Base-by-base conservation (phyloP, 345 rosid genomes). In the Melastoma malabathricum region DNA sequence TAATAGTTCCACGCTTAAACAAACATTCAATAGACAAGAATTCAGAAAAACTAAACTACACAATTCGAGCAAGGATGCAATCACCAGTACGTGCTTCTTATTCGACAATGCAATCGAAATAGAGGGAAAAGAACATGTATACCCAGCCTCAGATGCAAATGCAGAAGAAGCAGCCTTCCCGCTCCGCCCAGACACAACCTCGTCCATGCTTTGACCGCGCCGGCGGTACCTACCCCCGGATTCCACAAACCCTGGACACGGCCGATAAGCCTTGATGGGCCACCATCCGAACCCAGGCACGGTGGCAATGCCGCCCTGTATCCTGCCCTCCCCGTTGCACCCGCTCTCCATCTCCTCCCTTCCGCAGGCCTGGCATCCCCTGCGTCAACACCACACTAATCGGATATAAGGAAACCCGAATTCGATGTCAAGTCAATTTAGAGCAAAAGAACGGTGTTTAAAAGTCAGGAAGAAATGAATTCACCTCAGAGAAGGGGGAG, bases 251-350 rank as follows among this genome's bases (percentile, higher is more conserved):
- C 79, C 93, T 16, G 95, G 98, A 56, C 96, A 92, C 23, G 96
- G 96, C 47, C 96, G 63, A 62, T 87, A 87, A 59, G 95, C 98
- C 83, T 87, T 92, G 60, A 84, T 84, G 2, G 96, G 98, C 93
- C 95, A 87, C 98, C 98, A 92, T 18, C 98, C 95, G 43, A 92
- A 92, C 20, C 98, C 98, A 1, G 95, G 93, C 44, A 87, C 81
- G 1, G 86, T 82, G 15, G 95, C 95, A 15, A 92, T 92, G 59
- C 98, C 96, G 34, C 96, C 98, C 79, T 92, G 98, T 61, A 92
- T 87, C 67, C 95, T 73, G 13, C 96, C 98, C 39, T 90, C 82
- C 15, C 98, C 96, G 46, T 80, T 86, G 78, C 94, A 90, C 46
- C 98, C 96, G 50, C 59, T 82, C 73, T 87, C 96, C 41, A 75